A percentile compares a stretch with the other conserved stretches of the same genome.
Conservation (phyloP, 2,329 filamentous ascomycete species). For the Acarospora socialis region DNA sequence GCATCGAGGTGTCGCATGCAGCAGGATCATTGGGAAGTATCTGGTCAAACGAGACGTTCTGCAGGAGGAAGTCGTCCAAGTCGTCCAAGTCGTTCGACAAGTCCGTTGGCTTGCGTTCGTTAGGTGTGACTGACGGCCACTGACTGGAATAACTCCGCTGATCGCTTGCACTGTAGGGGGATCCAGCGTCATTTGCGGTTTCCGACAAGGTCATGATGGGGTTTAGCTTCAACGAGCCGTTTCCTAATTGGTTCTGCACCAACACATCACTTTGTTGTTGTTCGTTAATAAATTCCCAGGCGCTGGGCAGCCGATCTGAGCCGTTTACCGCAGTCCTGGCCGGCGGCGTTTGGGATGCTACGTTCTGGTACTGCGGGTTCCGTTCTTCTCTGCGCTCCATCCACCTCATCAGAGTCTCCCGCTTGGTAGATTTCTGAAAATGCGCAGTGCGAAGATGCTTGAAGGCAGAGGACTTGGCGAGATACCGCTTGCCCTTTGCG, state of each 20-base stretch:
- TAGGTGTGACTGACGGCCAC: no score
- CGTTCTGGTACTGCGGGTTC: slow-evolving; percentile 4
- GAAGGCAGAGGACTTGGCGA: not conserved
- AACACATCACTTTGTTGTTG: no score
- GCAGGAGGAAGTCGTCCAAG: not conserved
- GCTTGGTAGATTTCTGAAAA: slow-evolving; percentile 1
- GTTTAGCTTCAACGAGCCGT: no score
- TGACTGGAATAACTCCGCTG: not conserved
- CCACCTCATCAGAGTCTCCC: slow-evolving; percentile 5
- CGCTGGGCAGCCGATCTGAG: no score
- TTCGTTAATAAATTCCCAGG: no score
- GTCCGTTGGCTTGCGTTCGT: no score
- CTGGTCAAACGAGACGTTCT: slow-evolving; percentile 8
- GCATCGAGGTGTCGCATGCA: not conserved
- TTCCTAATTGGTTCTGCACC: no score
- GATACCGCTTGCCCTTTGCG: slow-evolving; percentile 4
- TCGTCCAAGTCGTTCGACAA: not conserved
- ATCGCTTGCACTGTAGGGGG: not conserved
- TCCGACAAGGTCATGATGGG: no score
- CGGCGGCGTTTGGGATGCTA: no score
- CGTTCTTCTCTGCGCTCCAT: slow-evolving; percentile 3
- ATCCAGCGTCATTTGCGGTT: no score
- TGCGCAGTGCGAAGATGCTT: slow-evolving; percentile 6
- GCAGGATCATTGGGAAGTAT: not conserved
- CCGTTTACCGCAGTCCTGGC: no score